phyloP scores from a whole-genome alignment of 306 rosid species.

The Castanospermum australe region DNA sequence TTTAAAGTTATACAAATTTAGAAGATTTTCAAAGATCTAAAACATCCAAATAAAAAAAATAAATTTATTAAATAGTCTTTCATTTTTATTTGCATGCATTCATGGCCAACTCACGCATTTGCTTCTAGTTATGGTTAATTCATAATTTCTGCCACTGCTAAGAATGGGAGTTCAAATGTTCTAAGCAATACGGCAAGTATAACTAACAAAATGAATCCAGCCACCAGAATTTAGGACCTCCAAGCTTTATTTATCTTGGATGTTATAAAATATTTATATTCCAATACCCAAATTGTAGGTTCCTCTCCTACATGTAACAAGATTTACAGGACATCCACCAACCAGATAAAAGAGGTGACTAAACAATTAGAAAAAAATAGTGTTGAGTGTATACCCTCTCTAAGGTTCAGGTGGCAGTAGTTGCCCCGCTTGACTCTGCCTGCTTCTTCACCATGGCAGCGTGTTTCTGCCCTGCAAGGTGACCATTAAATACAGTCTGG shows the following conservation, averaged over 20 bases:
- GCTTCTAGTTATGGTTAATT: background rate
- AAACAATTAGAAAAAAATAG: background rate
- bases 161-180: background rate
- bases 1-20: too few species aligned
- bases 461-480: constrained; percentile 72
- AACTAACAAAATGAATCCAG: background rate
- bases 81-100: too few species aligned
- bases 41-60: too few species aligned
- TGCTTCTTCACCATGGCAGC: constrained; percentile 51
- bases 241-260: background rate
- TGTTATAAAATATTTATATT: background rate
- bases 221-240: background rate
- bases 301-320: background rate
- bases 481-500: constrained; percentile 41
- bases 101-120: too few species aligned
- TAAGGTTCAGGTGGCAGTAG: background rate
- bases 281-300: background rate
- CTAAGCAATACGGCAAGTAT: background rate
- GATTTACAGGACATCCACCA: background rate
- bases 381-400: background rate
- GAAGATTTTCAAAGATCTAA: too few species aligned
- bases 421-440: constrained; percentile 15
- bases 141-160: too few species aligned
- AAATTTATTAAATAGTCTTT: too few species aligned
- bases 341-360: background rate